Evolutionary conservation across 2,329 filamentous ascomycete species (phyloP), one percentile per base, ranked within the genome.

Genomic region (Penicillium sp.): DNA sequence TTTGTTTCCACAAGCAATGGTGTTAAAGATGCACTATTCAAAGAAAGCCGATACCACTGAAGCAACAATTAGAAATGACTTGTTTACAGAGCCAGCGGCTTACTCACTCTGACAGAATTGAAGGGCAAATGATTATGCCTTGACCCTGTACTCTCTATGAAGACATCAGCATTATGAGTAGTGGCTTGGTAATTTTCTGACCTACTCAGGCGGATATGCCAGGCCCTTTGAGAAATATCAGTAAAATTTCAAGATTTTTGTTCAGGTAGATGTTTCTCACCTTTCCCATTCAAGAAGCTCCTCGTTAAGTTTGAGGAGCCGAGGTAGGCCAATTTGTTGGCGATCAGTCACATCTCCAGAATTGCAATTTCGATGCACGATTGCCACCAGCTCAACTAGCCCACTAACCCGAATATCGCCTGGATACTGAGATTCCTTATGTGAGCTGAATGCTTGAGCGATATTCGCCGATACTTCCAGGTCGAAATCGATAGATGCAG

Each of bases 111-210:
- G 21, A 65, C 42, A 22, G 64, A 67, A 24, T 56, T 65, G 51
- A 67, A 67, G 3, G 65, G 65, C 7, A 67, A 45, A 35, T 66
- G 65, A 43, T 63, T 66, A 50, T 67, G 57, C 16, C 61, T 56
- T 10, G 57, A 66, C 37, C 61, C 54, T 8, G 55, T 65, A 29
- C 46, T 52, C 11, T 52, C 50, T 58, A n/a, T n/a, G 29, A n/a
- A 29, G 11, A 21, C n/a, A 10, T 56, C n/a, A 61, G 42, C 1
- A 13, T 21, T 53, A 35, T 11, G 13, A 49, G n/a, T 24, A 45
- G 10, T 21, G 10, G 26, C 19, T 24, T 19, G 11, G 6, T 29
- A 47, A 4, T 11, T 16, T 19, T 13, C 9, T n/a, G 22, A 47
- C 42, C 10, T 44, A 57, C 50, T 13, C 31, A 57, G 37, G 31